Evolutionary conservation across 352 stramenopile genomes (phyloP).

Genomic region (Globisporangium paroecandrum): DNA sequence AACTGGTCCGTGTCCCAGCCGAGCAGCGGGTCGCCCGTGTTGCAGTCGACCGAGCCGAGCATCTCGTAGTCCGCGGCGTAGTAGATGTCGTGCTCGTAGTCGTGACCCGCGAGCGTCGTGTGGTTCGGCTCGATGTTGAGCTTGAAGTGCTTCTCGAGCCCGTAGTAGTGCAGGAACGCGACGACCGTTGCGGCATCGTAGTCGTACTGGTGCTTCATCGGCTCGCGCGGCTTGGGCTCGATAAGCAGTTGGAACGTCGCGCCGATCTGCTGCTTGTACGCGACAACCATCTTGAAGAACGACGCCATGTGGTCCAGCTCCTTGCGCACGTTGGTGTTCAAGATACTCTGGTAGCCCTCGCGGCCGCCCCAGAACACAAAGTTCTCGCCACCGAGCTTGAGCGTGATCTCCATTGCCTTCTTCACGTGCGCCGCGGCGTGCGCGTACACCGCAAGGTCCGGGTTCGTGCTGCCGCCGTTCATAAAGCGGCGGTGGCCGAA

Average conservation of each 20-base stretch:
- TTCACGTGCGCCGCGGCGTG: slow-evolving; percentile 78
- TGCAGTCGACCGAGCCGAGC: slow-evolving; percentile 85
- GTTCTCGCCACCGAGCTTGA: slow-evolving; percentile 80
- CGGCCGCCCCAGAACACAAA: slow-evolving; percentile 88
- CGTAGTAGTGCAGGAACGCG: slow-evolving; percentile 78
- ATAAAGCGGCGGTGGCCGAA: slow-evolving; percentile 80
- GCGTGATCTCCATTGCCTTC: slow-evolving; percentile 82
- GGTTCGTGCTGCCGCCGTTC: slow-evolving; percentile 84
- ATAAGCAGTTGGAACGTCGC: slow-evolving; percentile 74
- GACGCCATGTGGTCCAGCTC: slow-evolving; percentile 82
- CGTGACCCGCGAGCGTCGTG: slow-evolving; percentile 81
- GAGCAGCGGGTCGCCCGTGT: slow-evolving; percentile 58
- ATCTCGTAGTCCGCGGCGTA: slow-evolving; percentile 66
- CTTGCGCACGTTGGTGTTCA: slow-evolving; percentile 73
- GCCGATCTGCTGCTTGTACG: slow-evolving; percentile 78
- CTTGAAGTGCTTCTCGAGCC: slow-evolving; percentile 79
- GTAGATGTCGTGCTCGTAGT: slow-evolving; percentile 84
- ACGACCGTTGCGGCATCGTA: slow-evolving; percentile 84
- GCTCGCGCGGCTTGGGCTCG: slow-evolving; percentile 84
- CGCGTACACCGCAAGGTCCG: slow-evolving; percentile 76
- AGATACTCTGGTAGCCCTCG: slow-evolving; percentile 73
- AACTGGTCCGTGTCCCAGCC: slow-evolving; percentile 84
- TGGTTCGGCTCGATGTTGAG: slow-evolving; percentile 90
- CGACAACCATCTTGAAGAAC: slow-evolving; percentile 80
- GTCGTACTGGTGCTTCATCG: slow-evolving; percentile 89